Evolutionary conservation across 2,329 filamentous ascomycete species (phyloP).

Genomic region (Alternaria dauci): DNA sequence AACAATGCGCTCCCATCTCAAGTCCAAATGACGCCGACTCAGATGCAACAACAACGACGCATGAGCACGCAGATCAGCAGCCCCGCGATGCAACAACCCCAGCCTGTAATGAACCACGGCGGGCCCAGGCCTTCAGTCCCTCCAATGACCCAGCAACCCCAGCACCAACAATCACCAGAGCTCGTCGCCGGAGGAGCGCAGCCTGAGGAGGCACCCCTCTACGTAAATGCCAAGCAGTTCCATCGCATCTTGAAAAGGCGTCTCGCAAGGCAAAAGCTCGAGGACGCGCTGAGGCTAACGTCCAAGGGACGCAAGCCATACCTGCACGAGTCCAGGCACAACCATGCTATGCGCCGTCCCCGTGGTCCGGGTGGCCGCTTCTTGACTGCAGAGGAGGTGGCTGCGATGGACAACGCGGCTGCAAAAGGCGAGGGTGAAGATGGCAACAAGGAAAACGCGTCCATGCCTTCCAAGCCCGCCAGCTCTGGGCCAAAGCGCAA

Average conservation of each 20-base stretch:
- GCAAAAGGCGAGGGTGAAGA: conserved; percentile 42
- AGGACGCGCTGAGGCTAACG: conserved; percentile 89
- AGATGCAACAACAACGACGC: conserved; percentile 49
- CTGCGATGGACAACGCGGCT: conserved; percentile 72
- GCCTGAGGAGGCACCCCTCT: conserved; percentile 90
- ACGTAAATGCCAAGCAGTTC: conserved; percentile 99
- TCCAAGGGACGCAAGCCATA: conserved; percentile 97
- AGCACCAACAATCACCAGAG: conserved; percentile 80
- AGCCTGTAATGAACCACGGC: conserved; percentile 77
- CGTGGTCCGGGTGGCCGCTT: conserved; percentile 94
- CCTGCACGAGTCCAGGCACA: conserved; percentile 95
- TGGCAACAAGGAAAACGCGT: conserved; percentile 52
- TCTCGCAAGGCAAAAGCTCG: conserved; percentile 89
- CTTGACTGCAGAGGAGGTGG: conserved; percentile 94
- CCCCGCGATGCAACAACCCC: conserved; percentile 69
- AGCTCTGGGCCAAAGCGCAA: conserved; percentile 44
- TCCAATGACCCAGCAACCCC: conserved; percentile 67
- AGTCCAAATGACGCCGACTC: conserved; percentile 50
- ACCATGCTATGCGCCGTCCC: conserved; percentile 96
- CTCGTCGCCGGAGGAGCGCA: conserved; percentile 69
- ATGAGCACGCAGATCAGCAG: conserved; percentile 55
- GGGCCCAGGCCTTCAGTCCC: conserved; percentile 61
- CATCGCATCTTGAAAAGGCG: conserved; percentile 95
- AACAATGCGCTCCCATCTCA: conserved; percentile 51
- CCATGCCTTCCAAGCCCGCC: conserved; percentile 34